These are phyloP conservation scores for Magnolia kwangsiensis DNA, from an alignment of 164 flowering plant genomes.

Conservation along the genomic window DNA sequence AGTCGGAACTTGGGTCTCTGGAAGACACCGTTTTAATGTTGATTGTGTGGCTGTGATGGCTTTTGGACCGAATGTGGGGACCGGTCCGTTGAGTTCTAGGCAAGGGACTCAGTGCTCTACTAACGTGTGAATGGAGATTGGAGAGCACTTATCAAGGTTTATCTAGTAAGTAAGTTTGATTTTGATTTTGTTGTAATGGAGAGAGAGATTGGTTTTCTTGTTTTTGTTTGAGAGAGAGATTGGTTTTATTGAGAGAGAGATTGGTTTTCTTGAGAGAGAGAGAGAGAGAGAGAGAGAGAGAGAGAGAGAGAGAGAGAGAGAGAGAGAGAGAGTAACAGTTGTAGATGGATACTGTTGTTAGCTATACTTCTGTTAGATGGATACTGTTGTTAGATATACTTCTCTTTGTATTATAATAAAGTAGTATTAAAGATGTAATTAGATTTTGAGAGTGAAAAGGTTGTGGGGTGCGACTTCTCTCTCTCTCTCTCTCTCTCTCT, in stretches of 20 bases:
- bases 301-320: not conserved
- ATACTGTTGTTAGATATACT: not conserved
- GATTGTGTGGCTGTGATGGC: slow-evolving; percentile 32
- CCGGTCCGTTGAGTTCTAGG: slow-evolving; percentile 17
- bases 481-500: not conserved
- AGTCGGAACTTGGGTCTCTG: slow-evolving; percentile 68
- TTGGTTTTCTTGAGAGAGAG: not conserved
- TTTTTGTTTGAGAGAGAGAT: not conserved
- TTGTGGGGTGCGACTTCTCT: not conserved
- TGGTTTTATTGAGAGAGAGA: not conserved
- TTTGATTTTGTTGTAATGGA: not conserved
- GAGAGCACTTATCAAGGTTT: not conserved
- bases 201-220: not conserved
- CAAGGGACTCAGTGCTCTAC: slow-evolving; percentile 27
- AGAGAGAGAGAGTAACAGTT: not conserved
- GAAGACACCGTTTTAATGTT: slow-evolving; percentile 42
- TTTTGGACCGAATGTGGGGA: slow-evolving; percentile 7
- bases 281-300: not conserved
- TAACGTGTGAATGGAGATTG: slow-evolving; percentile 14
- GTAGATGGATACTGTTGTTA: not conserved
- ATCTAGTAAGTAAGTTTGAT: not conserved
- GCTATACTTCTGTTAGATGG: not conserved
- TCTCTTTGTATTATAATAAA: too few species aligned
- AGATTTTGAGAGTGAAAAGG: not conserved
- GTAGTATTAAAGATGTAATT: not conserved